Evolutionary conservation across 805 yeast genomes (phyloP).

Genomic region (Trichomonascus vanleenenianus): DNA sequence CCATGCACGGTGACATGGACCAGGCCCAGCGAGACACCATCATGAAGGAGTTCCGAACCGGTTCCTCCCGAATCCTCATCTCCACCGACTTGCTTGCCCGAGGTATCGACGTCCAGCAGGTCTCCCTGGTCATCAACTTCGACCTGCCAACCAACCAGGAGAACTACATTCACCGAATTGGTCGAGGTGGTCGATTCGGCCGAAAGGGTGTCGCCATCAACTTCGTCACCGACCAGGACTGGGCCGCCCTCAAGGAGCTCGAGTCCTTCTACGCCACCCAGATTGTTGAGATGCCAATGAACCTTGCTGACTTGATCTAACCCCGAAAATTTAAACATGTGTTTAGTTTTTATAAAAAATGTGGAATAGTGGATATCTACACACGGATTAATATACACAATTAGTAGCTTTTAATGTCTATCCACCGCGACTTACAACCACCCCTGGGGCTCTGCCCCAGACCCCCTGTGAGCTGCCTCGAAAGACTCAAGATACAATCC

Average conservation of each 20-base stretch:
- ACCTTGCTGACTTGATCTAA: slow-evolving; percentile 44
- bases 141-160: slow-evolving; percentile 90
- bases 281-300: slow-evolving; percentile 88
- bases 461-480: too few species aligned
- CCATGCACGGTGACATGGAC: slow-evolving; percentile 96
- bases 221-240: slow-evolving; percentile 78
- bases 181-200: slow-evolving; percentile 98
- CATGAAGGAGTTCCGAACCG: slow-evolving; percentile 93
- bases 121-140: slow-evolving; percentile 89
- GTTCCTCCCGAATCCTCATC: slow-evolving; percentile 86
- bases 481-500: too few species aligned
- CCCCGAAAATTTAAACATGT: background rate
- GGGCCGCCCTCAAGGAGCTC: slow-evolving; percentile 65
- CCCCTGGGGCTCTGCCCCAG: too few species aligned
- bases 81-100: slow-evolving; percentile 97
- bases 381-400: too few species aligned
- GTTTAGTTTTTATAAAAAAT: too few species aligned
- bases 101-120: slow-evolving; percentile 98
- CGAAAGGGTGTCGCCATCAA: slow-evolving; percentile 95
- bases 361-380: too few species aligned
- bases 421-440: too few species aligned
- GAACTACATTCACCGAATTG: slow-evolving; percentile 95
- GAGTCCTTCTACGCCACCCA: slow-evolving; percentile 84
- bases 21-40: slow-evolving; percentile 91
- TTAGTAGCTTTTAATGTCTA: too few species aligned